Conservation (phyloP, 148 eudicot species). For the Pouteria glomerata region DNA sequence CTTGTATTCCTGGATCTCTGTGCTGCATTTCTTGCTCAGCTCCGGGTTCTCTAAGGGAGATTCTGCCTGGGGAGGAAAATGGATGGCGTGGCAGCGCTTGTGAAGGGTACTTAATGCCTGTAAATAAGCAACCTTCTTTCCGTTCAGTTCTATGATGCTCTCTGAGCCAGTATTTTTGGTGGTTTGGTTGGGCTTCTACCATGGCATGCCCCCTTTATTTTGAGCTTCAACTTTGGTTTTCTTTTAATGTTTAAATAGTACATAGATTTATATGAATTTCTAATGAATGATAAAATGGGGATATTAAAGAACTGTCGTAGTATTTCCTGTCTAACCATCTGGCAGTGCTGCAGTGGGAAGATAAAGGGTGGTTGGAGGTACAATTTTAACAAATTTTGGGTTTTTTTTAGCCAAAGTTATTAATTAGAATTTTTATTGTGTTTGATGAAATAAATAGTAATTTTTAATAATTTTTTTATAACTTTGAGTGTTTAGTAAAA, state of each 20-base stretch:
- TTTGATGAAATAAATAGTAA: too few species aligned
- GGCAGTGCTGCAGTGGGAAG: too few species aligned
- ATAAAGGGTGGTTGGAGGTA: too few species aligned
- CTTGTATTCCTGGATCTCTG: conserved; percentile 86
- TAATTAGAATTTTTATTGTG: too few species aligned
- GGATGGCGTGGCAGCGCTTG: too few species aligned
- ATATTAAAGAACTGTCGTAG: too few species aligned
- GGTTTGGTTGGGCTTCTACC: conserved; percentile 12
- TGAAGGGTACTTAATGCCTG: conserved; percentile 15
- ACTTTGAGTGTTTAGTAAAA: too few species aligned
- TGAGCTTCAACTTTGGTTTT: background rate
- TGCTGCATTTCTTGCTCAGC: conserved; percentile 92
- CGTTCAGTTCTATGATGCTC: background rate
- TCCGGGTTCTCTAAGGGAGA: conserved; percentile 77
- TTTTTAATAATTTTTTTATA: too few species aligned
- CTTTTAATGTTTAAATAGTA: background rate
- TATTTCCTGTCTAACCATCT: too few species aligned
- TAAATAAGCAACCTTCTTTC: conserved; percentile 15
- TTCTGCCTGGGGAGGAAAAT: too few species aligned
- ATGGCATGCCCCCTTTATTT: background rate
- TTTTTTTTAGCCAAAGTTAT: too few species aligned
- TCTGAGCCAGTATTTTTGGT: conserved; percentile 12
- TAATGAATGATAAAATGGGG: background rate
- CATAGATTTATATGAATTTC: background rate
- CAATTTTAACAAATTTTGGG: too few species aligned